Evolutionary conservation across 208 protist species (phyloP).

Genomic region (Acanthamoeba lugdunensis): DNA sequence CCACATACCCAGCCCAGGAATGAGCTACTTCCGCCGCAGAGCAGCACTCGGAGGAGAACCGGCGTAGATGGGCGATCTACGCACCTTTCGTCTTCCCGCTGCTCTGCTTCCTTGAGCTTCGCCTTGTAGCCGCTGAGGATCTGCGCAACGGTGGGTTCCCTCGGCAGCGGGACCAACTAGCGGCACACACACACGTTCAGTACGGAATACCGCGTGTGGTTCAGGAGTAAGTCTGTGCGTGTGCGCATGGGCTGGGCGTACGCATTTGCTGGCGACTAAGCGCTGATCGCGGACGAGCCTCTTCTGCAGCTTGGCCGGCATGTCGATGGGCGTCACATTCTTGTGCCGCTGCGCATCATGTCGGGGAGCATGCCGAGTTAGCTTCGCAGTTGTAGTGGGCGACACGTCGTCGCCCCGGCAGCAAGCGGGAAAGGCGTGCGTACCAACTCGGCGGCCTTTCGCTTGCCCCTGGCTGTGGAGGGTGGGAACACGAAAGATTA

Average conservation of each 20-base stretch:
- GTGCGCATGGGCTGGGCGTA: neutral
- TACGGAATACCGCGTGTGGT: neutral
- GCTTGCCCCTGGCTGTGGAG: slow-evolving; percentile 3
- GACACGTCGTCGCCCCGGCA: too few relatives aligned
- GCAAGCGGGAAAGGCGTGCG: neutral
- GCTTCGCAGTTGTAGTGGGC: neutral
- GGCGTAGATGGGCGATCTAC: neutral
- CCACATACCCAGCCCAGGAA: neutral
- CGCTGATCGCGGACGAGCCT: slow-evolving; percentile 57
- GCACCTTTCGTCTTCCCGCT: neutral
- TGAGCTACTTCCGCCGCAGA: neutral
- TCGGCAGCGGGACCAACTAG: slow-evolving; percentile 56
- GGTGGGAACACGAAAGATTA: neutral
- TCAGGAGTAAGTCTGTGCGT: neutral
- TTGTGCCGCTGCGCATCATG: neutral
- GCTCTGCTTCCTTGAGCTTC: slow-evolving; percentile 14
- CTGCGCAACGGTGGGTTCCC: slow-evolving; percentile 4
- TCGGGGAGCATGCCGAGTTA: neutral
- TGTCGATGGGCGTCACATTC: slow-evolving; percentile 52
- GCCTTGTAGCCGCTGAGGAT: slow-evolving; percentile 46
- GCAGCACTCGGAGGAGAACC: neutral
- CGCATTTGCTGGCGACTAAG: slow-evolving; percentile 28
- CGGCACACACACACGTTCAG: neutral
- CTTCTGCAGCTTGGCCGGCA: slow-evolving; percentile 54
- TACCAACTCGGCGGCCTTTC: slow-evolving; percentile 59